Evolutionary conservation across 345 rosid species (phyloP).

Genomic region (Eutrema japonicum): DNA sequence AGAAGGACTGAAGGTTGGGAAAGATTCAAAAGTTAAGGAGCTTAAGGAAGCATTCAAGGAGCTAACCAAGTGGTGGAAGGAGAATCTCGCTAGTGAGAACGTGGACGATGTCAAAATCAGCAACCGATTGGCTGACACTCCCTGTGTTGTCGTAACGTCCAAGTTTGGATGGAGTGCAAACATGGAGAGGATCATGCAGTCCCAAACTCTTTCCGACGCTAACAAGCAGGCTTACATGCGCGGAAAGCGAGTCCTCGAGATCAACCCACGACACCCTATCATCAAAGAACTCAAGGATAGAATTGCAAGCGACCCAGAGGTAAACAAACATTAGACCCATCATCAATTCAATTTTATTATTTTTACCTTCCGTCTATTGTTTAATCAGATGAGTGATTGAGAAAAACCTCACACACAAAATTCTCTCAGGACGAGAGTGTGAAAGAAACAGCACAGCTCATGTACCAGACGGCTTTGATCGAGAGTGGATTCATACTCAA

Average conservation of each 20-base stretch:
- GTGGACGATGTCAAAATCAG: conserved; percentile 94
- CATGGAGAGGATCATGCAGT: conserved; percentile 98
- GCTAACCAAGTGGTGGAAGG: conserved; percentile 96
- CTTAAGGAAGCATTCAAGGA: conserved; percentile 92
- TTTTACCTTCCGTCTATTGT: not conserved
- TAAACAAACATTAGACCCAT: conserved; percentile 34
- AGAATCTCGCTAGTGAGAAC: conserved; percentile 69
- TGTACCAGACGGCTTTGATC: conserved; percentile 92
- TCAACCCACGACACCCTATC: conserved; percentile 95
- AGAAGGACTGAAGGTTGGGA: conserved; percentile 89
- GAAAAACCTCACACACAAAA: not conserved
- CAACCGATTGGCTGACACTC: conserved; percentile 87
- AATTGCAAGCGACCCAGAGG: conserved; percentile 83
- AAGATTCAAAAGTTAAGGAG: conserved; percentile 79
- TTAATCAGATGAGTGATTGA: not conserved
- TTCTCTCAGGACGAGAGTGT: conserved; percentile 65
- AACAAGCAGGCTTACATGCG: conserved; percentile 93
- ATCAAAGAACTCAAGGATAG: conserved; percentile 92
- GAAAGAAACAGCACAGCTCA: conserved; percentile 81
- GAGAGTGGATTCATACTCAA: conserved; percentile 86
- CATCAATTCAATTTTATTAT: not conserved
- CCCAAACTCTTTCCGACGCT: conserved; percentile 93
- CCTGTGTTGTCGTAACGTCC: conserved; percentile 93
- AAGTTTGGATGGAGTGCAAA: conserved; percentile 98
- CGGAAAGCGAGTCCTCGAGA: conserved; percentile 93